phyloP scores from a whole-genome alignment of 2,329 filamentous ascomycete genomes.

The Coniochaeta sp. region DNA sequence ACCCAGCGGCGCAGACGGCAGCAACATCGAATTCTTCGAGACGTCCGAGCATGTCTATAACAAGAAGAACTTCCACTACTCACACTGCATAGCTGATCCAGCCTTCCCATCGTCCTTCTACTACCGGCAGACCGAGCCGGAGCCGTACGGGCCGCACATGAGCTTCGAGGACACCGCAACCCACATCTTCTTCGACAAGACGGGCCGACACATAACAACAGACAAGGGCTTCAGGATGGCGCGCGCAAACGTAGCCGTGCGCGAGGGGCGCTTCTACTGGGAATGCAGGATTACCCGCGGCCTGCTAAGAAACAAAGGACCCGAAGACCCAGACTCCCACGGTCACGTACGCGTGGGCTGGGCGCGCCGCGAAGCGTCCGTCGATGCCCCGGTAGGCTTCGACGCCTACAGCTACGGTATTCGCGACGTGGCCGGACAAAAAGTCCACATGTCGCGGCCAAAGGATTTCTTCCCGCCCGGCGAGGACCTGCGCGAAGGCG shows the following conservation, averaged over 20 bases:
- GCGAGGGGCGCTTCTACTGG: slow-evolving; percentile 89
- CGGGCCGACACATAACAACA: slow-evolving; percentile 72
- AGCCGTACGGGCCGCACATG: slow-evolving; percentile 75
- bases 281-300: slow-evolving; percentile 86
- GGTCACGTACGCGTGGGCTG: slow-evolving; percentile 80
- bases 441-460: slow-evolving; percentile 88
- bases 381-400: slow-evolving; percentile 79
- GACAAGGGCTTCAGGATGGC: slow-evolving; percentile 90
- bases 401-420: slow-evolving; percentile 93
- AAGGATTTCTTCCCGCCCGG: slow-evolving; percentile 77
- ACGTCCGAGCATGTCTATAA: slow-evolving; percentile 58
- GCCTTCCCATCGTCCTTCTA: slow-evolving; percentile 78
- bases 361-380: slow-evolving; percentile 69
- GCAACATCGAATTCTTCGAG: slow-evolving; percentile 51
- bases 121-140: slow-evolving; percentile 82
- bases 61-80: slow-evolving; percentile 76
- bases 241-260: slow-evolving; percentile 80
- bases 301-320: slow-evolving; percentile 41
- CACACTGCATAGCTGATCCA: slow-evolving; percentile 83
- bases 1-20: slow-evolving; percentile 35
- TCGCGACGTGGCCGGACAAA: slow-evolving; percentile 82
- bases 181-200: slow-evolving; percentile 73
- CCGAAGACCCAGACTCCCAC: slow-evolving; percentile 37
- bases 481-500: slow-evolving; percentile 77
- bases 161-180: slow-evolving; percentile 88